Evolutionary conservation across 768 basidiomycete genomes (phyloP).

Genomic region (Tricholomella constricta): DNA sequence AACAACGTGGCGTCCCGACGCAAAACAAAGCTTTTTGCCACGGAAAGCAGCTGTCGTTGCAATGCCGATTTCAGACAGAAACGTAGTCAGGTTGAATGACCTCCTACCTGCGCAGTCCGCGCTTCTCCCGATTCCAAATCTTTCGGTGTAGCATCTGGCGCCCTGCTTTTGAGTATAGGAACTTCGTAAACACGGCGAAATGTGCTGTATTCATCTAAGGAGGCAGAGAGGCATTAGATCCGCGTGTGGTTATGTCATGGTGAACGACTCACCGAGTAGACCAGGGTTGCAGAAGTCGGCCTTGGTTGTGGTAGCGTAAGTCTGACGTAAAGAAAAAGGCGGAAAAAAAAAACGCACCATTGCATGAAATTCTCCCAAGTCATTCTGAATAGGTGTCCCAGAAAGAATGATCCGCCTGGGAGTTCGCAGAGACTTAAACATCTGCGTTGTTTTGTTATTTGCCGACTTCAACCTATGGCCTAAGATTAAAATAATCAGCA

Average conservation of each 20-base stretch:
- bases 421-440: conserved; percentile 80
- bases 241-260: conserved; percentile 1
- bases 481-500: conserved; percentile 24
- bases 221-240: not conserved
- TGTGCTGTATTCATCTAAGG: conserved; percentile 68
- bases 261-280: conserved; percentile 59
- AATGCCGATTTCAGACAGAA: not conserved
- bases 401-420: conserved; percentile 85
- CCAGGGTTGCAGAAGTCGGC: conserved; percentile 95
- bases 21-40: conserved; percentile 88
- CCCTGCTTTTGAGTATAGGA: conserved; percentile 85
- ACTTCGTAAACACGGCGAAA: conserved; percentile 84
- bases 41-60: conserved; percentile 55
- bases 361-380: conserved; percentile 91
- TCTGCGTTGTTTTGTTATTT: conserved; percentile 84
- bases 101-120: conserved; percentile 69
- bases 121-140: conserved; percentile 80
- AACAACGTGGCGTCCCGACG: conserved; percentile 85
- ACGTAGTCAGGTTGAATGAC: not conserved
- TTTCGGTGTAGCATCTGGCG: conserved; percentile 69
- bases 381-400: conserved; percentile 97
- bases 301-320: conserved; percentile 36
- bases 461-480: conserved; percentile 93
- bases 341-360: conserved; percentile 62
- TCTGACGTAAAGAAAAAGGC: not conserved